Base-by-base conservation (phyloP, 2,329 filamentous ascomycete genomes). In the Colletotrichum scovillei region DNA sequence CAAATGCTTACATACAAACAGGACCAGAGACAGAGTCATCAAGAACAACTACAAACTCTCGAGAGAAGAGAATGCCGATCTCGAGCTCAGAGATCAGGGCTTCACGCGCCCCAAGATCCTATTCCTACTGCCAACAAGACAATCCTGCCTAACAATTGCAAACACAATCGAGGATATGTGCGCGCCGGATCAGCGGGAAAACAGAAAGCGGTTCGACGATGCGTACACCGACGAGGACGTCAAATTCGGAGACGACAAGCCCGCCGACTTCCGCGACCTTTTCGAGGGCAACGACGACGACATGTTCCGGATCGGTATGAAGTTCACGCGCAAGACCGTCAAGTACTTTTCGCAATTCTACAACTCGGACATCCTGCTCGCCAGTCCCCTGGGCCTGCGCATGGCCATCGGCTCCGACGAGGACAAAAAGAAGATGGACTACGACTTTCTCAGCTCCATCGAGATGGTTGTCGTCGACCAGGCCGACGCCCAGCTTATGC, bases 211-310 rank as follows among this genome's bases (percentile, higher is more conserved):
- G 0, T 98, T 99, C 78, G 88, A 96, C 49, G 95, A 98, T 69
- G 90, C 90, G 1, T 99, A 95, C 82, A 88, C 92, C 7, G 89
- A 92, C 32, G 89, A 90, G 52, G 90, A 93, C 26, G 88, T 92
- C 72, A 90, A 90, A 52, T 92, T 95, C 76, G 91, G 92, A 30
- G 86, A 89, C 9, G 91, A 94, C 79, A 94, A 95, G 79, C 93
- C 97, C 0, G 92, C 92, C 3, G 97, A 98, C 81, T 98, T 97
- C 83, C 88, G 90, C 28, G 94, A 97, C 69, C 88, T 98, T 0
- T 99, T 99, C 79, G 92, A 92, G 74, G 97, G 97, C 72, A 98
- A 98, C 80, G 95, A 98, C 80, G 97, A 98, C 80, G 97, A 99
- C 84, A 97, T 97, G 90, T 99, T 98, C 85, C 92, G 96, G 3